A percentile compares a stretch with the other conserved stretches of the same genome.
phyloP scores from a whole-genome alignment of 2,329 filamentous ascomycete species.

The Arthroderma sp. region DNA sequence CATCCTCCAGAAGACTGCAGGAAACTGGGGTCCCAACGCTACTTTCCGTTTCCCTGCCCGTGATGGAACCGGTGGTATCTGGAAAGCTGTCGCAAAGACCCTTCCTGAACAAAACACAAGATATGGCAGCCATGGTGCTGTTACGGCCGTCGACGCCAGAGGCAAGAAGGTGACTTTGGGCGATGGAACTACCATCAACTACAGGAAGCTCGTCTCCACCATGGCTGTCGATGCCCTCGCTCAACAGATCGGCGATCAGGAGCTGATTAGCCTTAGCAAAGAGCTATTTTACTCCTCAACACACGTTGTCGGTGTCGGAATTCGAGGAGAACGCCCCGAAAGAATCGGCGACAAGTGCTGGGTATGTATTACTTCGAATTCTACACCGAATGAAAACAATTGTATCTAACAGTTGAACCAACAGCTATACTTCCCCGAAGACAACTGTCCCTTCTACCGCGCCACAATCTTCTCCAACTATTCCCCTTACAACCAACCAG shows the following conservation, averaged over 20 bases:
- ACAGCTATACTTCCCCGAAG: constrained; percentile 93
- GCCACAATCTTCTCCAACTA: constrained; percentile 99
- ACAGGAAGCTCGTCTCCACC: constrained; percentile 85
- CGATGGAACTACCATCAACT: constrained; percentile 78
- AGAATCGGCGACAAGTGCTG: constrained; percentile 99
- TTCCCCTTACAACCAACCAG: constrained; percentile 94
- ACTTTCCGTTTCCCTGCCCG: constrained; percentile 96
- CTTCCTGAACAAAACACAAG: constrained; percentile 82
- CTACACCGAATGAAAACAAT: background rate
- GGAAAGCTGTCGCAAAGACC: constrained; percentile 92
- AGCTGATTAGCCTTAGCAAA: constrained; percentile 72
- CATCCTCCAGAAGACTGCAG: constrained; percentile 88
- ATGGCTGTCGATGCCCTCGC: constrained; percentile 89
- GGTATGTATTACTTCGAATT: constrained; percentile 39
- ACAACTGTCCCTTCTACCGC: constrained; percentile 98
- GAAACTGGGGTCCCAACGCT: constrained; percentile 95
- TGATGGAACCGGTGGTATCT: constrained; percentile 95
- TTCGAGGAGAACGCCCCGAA: constrained; percentile 82
- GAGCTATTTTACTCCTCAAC: constrained; percentile 93
- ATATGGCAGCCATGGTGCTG: constrained; percentile 73
- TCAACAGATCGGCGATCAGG: constrained; percentile 74
- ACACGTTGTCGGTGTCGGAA: constrained; percentile 90
- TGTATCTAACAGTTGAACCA: background rate
- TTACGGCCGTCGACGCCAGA: constrained; percentile 74
- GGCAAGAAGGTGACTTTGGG: constrained; percentile 69